Conservation (phyloP, 371 early-diverging fungal species). For the Fennellomyces sp. region DNA sequence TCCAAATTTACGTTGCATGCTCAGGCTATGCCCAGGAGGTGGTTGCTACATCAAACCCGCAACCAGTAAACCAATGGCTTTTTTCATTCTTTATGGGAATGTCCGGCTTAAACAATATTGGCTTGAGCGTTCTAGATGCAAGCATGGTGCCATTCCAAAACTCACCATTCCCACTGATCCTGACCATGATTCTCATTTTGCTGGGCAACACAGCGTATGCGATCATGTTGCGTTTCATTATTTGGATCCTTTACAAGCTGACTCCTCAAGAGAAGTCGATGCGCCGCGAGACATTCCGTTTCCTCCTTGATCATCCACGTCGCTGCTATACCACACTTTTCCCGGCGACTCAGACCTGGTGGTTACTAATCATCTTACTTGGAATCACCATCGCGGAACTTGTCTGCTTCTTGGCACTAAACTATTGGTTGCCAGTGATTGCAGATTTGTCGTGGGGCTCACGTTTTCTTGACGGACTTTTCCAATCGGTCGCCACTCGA, state of each 20-base stretch:
- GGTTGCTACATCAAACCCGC: slow-evolving; percentile 31
- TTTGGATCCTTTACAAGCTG: slow-evolving; percentile 34
- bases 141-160: slow-evolving; percentile 50
- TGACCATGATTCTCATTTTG: slow-evolving; percentile 35
- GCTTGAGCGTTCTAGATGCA: slow-evolving; percentile 39
- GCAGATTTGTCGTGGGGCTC: slow-evolving; percentile 41
- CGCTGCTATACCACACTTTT: slow-evolving; percentile 49
- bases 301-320: slow-evolving; percentile 49
- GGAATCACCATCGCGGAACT: slow-evolving; percentile 42
- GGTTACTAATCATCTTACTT: slow-evolving; percentile 43
- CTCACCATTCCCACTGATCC: slow-evolving; percentile 38
- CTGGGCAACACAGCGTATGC: slow-evolving; percentile 52
- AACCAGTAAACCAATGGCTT: slow-evolving; percentile 43
- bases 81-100: slow-evolving; percentile 46
- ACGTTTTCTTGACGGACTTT: slow-evolving; percentile 46
- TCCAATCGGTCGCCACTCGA: slow-evolving; percentile 51
- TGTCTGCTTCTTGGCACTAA: slow-evolving; percentile 42
- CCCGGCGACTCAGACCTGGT: slow-evolving; percentile 49
- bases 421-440: slow-evolving; percentile 48
- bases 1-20: slow-evolving; percentile 33
- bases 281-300: slow-evolving; percentile 41
- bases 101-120: slow-evolving; percentile 45
- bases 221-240: slow-evolving; percentile 40
- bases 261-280: slow-evolving; percentile 33
- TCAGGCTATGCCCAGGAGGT: slow-evolving; percentile 36